phyloP scores from a whole-genome alignment of 2,329 filamentous ascomycete genomes.

The Elsinoe australis region DNA sequence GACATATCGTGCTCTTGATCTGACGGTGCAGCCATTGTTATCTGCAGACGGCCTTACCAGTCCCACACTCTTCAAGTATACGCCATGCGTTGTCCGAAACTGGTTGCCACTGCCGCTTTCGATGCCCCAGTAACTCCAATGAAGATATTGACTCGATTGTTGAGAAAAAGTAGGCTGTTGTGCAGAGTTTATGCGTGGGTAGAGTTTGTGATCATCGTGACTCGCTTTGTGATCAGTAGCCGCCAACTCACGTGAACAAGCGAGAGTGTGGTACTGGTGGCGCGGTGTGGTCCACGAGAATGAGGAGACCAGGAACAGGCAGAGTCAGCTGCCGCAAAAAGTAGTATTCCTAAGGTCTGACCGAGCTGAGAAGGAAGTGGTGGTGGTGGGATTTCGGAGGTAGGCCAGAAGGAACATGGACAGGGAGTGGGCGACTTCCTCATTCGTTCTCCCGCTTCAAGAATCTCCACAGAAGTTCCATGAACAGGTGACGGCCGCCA shows the following conservation, averaged over 20 bases:
- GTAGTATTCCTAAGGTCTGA: no score
- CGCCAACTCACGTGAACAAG: slow-evolving; percentile 13
- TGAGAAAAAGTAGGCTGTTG: no score
- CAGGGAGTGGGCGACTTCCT: no score
- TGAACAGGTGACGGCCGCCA: no score
- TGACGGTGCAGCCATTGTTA: not conserved
- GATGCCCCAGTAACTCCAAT: not conserved
- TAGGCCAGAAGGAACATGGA: no score
- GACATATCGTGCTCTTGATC: slow-evolving; percentile 2
- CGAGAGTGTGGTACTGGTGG: not conserved
- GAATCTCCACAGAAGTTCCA: no score
- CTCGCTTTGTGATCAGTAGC: slow-evolving; percentile 8
- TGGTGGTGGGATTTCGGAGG: no score
- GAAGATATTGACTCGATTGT: no score
- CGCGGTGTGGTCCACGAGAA: not conserved
- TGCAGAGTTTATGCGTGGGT: slow-evolving; percentile 2
- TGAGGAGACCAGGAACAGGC: not conserved
- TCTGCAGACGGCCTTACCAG: not conserved
- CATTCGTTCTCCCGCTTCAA: no score
- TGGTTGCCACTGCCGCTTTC: not conserved
- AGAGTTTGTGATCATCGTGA: slow-evolving; percentile 15
- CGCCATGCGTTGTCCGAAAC: slow-evolving; percentile 1
- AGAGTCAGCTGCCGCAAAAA: not conserved
- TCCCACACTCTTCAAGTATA: not conserved
- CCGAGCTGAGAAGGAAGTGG: no score